Conservation (phyloP, 2,329 filamentous ascomycete genomes). For the Lecanoromycetidae sp. region DNA sequence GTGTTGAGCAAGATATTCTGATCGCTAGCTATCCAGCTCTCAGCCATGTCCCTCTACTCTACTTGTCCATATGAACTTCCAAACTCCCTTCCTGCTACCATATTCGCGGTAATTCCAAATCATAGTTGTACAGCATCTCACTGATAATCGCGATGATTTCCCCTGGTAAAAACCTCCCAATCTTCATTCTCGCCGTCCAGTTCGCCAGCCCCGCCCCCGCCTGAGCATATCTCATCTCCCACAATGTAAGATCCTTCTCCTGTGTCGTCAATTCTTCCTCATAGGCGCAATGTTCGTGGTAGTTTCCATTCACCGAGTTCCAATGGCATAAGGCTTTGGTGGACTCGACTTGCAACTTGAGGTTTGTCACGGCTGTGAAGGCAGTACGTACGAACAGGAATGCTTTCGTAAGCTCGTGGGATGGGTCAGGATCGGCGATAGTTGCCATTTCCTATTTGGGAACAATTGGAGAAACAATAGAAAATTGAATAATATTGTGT, state of each 20-base stretch:
- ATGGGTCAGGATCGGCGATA: not conserved
- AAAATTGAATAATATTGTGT: not conserved
- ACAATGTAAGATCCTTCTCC: not conserved
- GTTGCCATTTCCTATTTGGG: not conserved
- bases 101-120: not conserved
- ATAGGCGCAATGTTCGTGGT: not conserved
- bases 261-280: not conserved
- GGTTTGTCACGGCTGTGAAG: conserved; percentile 2
- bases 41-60: not conserved
- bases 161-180: conserved; percentile 3
- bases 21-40: too few species aligned
- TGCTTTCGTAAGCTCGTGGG: not conserved
- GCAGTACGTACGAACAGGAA: conserved; percentile 6
- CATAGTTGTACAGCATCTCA: not conserved
- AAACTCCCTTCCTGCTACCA: not conserved
- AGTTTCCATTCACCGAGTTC: not conserved
- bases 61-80: not conserved
- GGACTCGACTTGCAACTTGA: not conserved
- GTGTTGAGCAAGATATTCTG: too few species aligned
- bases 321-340: not conserved
- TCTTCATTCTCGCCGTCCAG: not conserved
- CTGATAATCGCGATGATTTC: conserved; percentile 6
- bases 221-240: conserved; percentile 1
- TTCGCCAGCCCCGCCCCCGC: conserved; percentile 1
- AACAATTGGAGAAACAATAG: not conserved